Base-by-base conservation (phyloP, 2,329 filamentous ascomycete species). In the Aspergillus uvarum region DNA sequence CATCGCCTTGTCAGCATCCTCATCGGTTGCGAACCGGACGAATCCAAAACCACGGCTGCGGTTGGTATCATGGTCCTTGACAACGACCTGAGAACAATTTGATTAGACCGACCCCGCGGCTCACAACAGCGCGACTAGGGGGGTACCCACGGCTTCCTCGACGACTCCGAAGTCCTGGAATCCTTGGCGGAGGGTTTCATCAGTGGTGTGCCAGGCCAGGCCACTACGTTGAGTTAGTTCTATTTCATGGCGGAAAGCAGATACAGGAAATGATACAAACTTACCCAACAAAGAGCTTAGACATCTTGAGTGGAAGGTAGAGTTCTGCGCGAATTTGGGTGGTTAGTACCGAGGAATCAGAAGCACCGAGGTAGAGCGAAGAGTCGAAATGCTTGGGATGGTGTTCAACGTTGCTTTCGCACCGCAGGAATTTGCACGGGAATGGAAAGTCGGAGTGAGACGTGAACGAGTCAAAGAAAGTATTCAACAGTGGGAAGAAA, bases 121-220 rank as follows among this genome's bases (percentile, higher is more conserved):
- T 44, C 12, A 53, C 24, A n/a, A 19, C 8, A 6, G 19, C 42
- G 52, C 2, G 10, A 8, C 8, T 24, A 5, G 5, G 44, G 59
- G 54, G 58, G 51, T 55, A 89, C 92, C 79, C 86, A 98, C 95
- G 71, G 95, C 95, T 87, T 99, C 94, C 77, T 97, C 92, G 68
- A 99, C 90, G 47, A 83, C 82, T 62, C 94, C 94, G 74, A 91
- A 97, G 77, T 95, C 89, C 77, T 94, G 89, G 77, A 99, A 99
- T 79, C 96, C 96, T 74, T 89, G 82, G 73, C 91, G 89, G 67
- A 99, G 83, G 68, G 91, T 92, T 49, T 81, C 80, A 80, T 98
- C 94, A 78, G 96, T 92, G 66, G 95, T 99, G 82, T 97, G 93
- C 95, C 95, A 99, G 73, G 95, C 92, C 69, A 99, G 92, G 85